Percentiles rank a stretch among this genome's conserved stretches.
Conservation (phyloP, 2,329 filamentous ascomycete species). For the Cladosporium sp. region DNA sequence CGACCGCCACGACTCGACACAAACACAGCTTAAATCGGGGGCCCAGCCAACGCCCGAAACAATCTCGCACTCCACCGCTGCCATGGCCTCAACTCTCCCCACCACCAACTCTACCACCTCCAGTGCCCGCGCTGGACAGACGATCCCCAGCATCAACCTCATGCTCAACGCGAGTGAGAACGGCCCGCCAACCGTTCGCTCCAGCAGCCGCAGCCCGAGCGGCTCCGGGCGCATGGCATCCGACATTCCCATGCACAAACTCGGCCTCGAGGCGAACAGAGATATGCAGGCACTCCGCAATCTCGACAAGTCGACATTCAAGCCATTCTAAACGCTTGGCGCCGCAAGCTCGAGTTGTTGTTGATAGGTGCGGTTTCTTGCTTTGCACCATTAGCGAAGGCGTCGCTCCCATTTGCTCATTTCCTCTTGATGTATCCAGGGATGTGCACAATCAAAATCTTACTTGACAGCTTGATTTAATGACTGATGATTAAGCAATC, state of each 20-base stretch:
- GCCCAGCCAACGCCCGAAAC: constrained; percentile 34
- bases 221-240: constrained; percentile 23
- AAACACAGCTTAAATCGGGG: constrained; percentile 20
- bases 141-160: constrained; percentile 51
- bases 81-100: constrained; percentile 44
- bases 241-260: constrained; percentile 33
- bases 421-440: too few species aligned
- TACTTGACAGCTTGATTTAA: too few species aligned
- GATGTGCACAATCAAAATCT: too few species aligned
- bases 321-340: constrained; percentile 17
- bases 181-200: constrained; percentile 19
- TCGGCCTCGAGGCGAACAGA: constrained; percentile 31
- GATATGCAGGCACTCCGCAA: constrained; percentile 32
- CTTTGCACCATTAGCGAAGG: too few species aligned
- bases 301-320: constrained; percentile 33
- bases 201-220: constrained; percentile 27
- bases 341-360: too few species aligned
- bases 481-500: too few species aligned
- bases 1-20: constrained; percentile 15
- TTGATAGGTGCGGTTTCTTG: too few species aligned
- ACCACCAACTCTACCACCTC: constrained; percentile 12
- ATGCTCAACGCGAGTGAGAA: constrained; percentile 35
- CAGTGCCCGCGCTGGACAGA: constrained; percentile 26
- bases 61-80: constrained; percentile 35
- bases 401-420: too few species aligned